A percentile compares a stretch with the other conserved stretches of the same genome.
Conservation (phyloP, 257 asterid species). For the Oldenlandia corymbosa region DNA sequence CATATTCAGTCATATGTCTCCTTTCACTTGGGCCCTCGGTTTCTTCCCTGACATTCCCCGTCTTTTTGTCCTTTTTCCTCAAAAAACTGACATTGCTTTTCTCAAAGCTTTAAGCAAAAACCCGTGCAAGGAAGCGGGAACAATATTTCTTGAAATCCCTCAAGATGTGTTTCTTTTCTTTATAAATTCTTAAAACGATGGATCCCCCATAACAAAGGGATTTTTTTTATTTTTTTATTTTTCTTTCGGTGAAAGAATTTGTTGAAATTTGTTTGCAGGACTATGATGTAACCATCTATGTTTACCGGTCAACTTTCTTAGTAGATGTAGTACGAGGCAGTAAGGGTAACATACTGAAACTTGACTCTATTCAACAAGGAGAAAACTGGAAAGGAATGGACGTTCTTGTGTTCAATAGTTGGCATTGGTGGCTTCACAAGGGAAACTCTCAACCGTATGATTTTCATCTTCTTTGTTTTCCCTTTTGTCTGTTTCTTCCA, state of each 20-base stretch:
- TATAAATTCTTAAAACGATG: too few relatives aligned
- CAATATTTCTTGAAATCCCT: background rate
- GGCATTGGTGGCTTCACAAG: constrained; percentile 50
- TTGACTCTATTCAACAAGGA: constrained; percentile 33
- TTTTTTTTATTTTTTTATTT: too few relatives aligned
- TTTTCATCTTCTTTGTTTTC: background rate
- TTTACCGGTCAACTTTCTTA: constrained; percentile 25
- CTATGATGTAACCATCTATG: constrained; percentile 25
- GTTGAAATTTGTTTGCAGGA: constrained; percentile 18
- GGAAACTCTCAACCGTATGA: constrained; percentile 34
- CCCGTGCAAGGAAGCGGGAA: background rate
- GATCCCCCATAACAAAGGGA: too few relatives aligned
- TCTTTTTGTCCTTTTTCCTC: too few relatives aligned
- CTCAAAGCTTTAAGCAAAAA: background rate
- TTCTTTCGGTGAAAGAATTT: too few relatives aligned
- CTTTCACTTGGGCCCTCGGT: background rate
- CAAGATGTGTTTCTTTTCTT: too few relatives aligned
- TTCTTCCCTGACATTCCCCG: background rate
- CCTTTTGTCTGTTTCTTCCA: too few relatives aligned
- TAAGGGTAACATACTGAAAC: constrained; percentile 25
- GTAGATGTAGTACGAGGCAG: constrained; percentile 29
- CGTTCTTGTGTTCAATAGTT: constrained; percentile 32
- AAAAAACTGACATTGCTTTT: background rate
- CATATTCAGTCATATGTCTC: background rate
- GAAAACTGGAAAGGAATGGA: constrained; percentile 37